phyloP scores from a whole-genome alignment of 495 filamentous ascomycete genomes.

The Penicillium crystallinum region DNA sequence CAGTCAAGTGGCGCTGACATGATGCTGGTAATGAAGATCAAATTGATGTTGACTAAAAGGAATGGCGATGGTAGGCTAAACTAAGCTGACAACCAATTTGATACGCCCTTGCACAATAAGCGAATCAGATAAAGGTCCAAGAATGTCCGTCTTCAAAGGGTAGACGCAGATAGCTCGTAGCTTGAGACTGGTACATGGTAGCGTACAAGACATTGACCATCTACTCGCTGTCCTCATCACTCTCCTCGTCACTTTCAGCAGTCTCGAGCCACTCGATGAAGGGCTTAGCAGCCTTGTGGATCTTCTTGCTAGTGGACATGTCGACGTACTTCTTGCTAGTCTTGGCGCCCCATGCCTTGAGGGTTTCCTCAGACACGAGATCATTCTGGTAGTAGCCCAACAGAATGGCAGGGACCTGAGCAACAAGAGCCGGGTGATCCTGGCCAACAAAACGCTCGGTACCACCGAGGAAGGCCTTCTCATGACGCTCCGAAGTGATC shows the following conservation, averaged over 20 bases:
- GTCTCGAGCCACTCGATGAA: conserved; percentile 92
- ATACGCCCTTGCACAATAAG: not conserved
- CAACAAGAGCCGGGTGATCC: conserved; percentile 71
- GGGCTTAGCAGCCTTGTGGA: conserved; percentile 87
- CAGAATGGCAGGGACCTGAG: conserved; percentile 78
- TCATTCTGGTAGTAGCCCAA: conserved; percentile 84
- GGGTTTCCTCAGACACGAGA: conserved; percentile 75
- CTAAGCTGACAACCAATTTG: conserved; percentile 7
- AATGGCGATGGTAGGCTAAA: conserved; percentile 26
- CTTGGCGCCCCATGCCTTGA: conserved; percentile 87
- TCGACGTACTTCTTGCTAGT: conserved; percentile 98
- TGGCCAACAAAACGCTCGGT: conserved; percentile 88
- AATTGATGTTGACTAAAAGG: conserved; percentile 10
- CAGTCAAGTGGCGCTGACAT: too few relatives aligned
- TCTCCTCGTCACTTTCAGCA: conserved; percentile 78
- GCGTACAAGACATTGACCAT: not conserved
- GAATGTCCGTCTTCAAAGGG: not conserved
- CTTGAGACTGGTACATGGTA: not conserved
- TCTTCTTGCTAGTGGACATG: conserved; percentile 81
- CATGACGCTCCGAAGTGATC: conserved; percentile 82
- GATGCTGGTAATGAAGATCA: too few relatives aligned
- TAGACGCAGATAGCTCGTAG: not conserved
- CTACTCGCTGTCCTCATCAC: conserved; percentile 40
- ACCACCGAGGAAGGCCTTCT: conserved; percentile 96
- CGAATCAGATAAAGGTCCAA: not conserved